phyloP scores from a whole-genome alignment of 768 basidiomycete species.

The Hypsizygus marmoreus region DNA sequence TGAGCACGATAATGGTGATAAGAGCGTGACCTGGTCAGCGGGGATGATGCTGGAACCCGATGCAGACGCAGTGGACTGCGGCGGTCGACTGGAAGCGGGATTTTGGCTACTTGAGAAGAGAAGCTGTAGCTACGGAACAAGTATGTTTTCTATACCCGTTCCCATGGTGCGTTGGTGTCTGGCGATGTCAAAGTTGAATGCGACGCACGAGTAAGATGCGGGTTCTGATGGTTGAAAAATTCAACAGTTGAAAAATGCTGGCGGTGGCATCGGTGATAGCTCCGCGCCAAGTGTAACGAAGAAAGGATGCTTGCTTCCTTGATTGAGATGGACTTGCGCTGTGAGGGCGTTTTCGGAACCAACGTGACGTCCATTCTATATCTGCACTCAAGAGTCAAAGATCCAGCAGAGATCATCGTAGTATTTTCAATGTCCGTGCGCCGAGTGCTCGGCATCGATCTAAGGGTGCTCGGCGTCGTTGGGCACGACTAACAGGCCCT shows the following conservation, averaged over 20 bases:
- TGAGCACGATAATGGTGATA: not conserved
- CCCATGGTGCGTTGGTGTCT: slow-evolving; percentile 1
- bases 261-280: not conserved
- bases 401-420: no score
- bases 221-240: not conserved
- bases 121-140: no score
- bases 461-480: no score
- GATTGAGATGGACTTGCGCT: not conserved
- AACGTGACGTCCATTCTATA: not conserved
- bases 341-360: not conserved
- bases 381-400: no score
- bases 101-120: slow-evolving; percentile 3
- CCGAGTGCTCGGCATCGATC: no score
- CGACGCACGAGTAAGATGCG: not conserved
- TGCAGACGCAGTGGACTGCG: not conserved
- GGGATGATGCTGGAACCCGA: slow-evolving; percentile 1
- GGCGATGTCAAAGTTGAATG: not conserved
- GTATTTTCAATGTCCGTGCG: no score
- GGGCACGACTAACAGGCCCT: no score
- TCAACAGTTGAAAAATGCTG: no score
- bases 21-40: slow-evolving; percentile 1
- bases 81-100: not conserved
- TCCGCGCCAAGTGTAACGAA: slow-evolving; percentile 2
- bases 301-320: no score
- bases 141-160: not conserved